Conservation (phyloP, 2,329 filamentous ascomycete species). For the Curvularia lunata region DNA sequence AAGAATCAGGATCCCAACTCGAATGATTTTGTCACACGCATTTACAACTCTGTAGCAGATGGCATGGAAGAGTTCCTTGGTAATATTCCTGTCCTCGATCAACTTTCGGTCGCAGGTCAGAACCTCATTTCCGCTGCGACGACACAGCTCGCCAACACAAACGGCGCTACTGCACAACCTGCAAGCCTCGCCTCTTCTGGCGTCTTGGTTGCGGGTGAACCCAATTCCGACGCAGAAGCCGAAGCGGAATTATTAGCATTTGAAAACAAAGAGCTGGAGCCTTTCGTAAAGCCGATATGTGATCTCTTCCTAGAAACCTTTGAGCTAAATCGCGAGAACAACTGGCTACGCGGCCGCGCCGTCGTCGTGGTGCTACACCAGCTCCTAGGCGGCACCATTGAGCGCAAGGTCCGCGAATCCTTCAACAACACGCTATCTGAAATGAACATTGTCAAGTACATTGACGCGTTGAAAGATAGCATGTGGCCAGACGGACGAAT, state of each 20-base stretch:
- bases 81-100: conserved; percentile 93
- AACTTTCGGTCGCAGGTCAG: conserved; percentile 89
- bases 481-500: conserved; percentile 80
- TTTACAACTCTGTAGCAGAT: conserved; percentile 96
- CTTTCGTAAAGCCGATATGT: conserved; percentile 97
- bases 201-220: conserved; percentile 53
- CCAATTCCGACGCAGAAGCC: conserved; percentile 70
- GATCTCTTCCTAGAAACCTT: conserved; percentile 97
- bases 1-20: conserved; percentile 64
- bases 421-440: conserved; percentile 77
- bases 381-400: conserved; percentile 91
- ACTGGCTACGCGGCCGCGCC: conserved; percentile 93
- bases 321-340: conserved; percentile 91
- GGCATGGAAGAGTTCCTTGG: conserved; percentile 98
- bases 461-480: conserved; percentile 72
- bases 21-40: conserved; percentile 84
- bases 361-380: conserved; percentile 97
- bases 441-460: conserved; percentile 76
- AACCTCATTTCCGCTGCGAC: conserved; percentile 81
- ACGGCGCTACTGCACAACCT: conserved; percentile 29
- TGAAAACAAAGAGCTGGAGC: conserved; percentile 79
- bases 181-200: conserved; percentile 21
- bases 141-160: conserved; percentile 54
- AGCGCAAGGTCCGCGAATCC: conserved; percentile 90
- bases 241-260: conserved; percentile 94